phyloP scores from a whole-genome alignment of 225 moss, liverwort and hornwort species.

The Pseudoscleropodium purum region DNA sequence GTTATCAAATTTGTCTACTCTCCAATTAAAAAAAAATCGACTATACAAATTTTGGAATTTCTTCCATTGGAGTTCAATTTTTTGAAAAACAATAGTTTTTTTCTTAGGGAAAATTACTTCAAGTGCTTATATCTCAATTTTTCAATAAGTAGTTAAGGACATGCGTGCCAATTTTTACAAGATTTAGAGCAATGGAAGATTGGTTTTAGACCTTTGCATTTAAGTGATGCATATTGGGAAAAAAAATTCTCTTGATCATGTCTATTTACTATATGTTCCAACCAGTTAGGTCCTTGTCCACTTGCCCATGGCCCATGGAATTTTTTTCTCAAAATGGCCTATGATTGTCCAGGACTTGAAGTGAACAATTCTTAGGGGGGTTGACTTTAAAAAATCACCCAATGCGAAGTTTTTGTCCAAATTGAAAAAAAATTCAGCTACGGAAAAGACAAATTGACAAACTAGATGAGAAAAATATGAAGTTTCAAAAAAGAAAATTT shows the following conservation, averaged over 20 bases:
- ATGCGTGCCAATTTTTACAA: background rate
- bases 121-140: too few relatives aligned
- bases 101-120: too few relatives aligned
- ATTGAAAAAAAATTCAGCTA: too few relatives aligned
- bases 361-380: background rate
- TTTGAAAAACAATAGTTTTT: too few relatives aligned
- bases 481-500: too few relatives aligned
- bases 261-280: background rate
- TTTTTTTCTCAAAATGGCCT: too few relatives aligned
- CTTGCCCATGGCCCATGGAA: background rate
- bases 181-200: background rate
- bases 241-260: background rate
- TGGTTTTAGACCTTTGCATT: background rate
- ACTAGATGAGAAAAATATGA: background rate
- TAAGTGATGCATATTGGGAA: background rate
- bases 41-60: too few relatives aligned
- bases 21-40: too few relatives aligned
- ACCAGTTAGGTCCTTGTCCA: background rate
- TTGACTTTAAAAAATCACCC: background rate
- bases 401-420: background rate
- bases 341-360: too few relatives aligned
- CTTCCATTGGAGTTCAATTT: too few relatives aligned
- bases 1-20: background rate
- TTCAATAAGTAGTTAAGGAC: background rate
- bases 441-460: accelerated